Percentiles rank a stretch among this genome's conserved stretches.
These are phyloP conservation scores for Aegilops sharonensis DNA, from an alignment of 176 grass and related monocot species.

Conservation along the genomic window DNA sequence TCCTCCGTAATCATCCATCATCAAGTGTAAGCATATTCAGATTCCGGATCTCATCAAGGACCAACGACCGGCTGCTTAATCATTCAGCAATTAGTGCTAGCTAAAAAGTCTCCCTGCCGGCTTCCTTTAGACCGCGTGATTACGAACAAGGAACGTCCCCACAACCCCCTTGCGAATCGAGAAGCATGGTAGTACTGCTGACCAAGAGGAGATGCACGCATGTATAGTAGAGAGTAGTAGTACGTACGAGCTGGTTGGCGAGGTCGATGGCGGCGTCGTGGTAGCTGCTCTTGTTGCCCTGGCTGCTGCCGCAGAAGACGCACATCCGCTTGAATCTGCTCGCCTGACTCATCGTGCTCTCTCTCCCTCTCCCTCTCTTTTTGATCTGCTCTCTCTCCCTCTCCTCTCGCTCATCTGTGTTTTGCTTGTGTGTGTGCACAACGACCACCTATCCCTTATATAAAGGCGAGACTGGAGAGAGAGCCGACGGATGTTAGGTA, in stretches of 20 bases:
- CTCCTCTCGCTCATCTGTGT: not conserved
- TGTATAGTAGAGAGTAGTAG: no score
- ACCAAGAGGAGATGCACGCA: not conserved
- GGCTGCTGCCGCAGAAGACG: conserved; percentile 50
- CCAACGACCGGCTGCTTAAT: not conserved
- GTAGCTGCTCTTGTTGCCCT: conserved; percentile 37
- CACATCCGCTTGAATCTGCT: conserved; percentile 43
- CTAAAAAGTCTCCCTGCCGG: not conserved
- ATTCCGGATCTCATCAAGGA: not conserved
- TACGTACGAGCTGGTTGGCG: conserved; percentile 32
- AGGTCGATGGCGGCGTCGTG: conserved; percentile 39
- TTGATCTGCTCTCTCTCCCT: not conserved
- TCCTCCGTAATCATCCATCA: no score
- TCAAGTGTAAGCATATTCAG: no score
- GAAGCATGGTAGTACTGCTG: not conserved
- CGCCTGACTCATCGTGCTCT: not conserved
- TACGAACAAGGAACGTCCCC: not conserved
- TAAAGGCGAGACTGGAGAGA: not conserved
- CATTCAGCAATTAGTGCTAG: not conserved
- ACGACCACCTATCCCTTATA: not conserved
- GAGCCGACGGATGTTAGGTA: no score
- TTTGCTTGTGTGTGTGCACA: not conserved
- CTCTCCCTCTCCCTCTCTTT: not conserved
- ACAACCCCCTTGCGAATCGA: not conserved
- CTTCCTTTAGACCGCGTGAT: not conserved